Percentiles rank a stretch among this genome's conserved stretches.
Evolutionary conservation across 805 yeast genomes (phyloP).

Genomic region (Aciculoconidium aculeatum): DNA sequence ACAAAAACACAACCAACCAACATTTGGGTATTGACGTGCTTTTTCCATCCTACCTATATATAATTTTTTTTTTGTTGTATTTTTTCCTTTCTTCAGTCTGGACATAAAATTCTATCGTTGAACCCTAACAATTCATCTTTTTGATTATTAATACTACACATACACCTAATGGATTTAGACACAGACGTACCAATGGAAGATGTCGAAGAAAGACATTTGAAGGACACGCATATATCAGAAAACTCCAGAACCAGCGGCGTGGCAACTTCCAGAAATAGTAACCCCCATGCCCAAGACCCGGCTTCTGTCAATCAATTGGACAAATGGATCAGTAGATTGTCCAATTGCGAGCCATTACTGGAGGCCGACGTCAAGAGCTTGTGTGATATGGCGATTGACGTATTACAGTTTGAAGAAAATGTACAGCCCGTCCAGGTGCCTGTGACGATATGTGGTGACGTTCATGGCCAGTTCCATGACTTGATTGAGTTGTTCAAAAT

Average conservation of each 20-base stretch:
- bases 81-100: no score
- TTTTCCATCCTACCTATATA: no score
- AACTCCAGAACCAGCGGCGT: constrained; percentile 2
- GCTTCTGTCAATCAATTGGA: constrained; percentile 64
- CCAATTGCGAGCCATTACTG: constrained; percentile 72
- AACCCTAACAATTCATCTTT: neutral
- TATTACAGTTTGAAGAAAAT: constrained; percentile 84
- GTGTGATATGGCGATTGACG: constrained; percentile 89
- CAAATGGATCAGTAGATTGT: constrained; percentile 77
- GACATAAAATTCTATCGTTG: no score
- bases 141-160: neutral
- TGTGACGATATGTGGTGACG: constrained; percentile 96
- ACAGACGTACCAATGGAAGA: constrained; percentile 85
- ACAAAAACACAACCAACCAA: no score
- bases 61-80: no score
- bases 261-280: constrained; percentile 21
- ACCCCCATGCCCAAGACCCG: constrained; percentile 23
- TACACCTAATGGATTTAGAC: constrained; percentile 59
- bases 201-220: constrained; percentile 44
- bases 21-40: no score
- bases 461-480: constrained; percentile 95
- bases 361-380: constrained; percentile 75
- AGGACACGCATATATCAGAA: constrained; percentile 19
- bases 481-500: constrained; percentile 87
- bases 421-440: constrained; percentile 95